These are phyloP conservation scores for Crithidia fasciculata DNA, from an alignment of 208 protist genomes.

Conservation along the genomic window DNA sequence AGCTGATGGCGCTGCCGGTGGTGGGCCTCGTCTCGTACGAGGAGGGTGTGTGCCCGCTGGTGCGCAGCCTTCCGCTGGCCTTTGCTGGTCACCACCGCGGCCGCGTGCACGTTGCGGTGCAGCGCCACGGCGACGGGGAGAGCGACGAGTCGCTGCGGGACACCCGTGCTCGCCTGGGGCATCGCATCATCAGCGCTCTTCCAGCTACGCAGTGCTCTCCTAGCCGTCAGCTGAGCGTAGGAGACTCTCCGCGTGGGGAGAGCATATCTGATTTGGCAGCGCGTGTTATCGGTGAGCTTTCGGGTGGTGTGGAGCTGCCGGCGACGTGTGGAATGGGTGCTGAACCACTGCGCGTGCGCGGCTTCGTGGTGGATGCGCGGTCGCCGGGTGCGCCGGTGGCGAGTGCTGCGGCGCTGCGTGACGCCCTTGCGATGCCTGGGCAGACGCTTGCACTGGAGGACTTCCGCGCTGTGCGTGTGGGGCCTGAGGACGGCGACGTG, in stretches of 20 bases:
- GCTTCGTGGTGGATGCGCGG: conserved; percentile 40
- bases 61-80: conserved; percentile 54
- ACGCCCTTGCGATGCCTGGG: conserved; percentile 42
- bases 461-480: conserved; percentile 40
- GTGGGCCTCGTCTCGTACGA: conserved; percentile 45
- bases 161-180: conserved; percentile 15
- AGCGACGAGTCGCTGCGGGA: conserved; percentile 21
- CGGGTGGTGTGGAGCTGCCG: conserved; percentile 16
- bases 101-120: conserved; percentile 28
- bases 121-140: conserved; percentile 12
- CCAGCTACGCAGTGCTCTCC: conserved; percentile 33
- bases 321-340: conserved; percentile 14
- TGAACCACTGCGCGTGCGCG: conserved; percentile 31
- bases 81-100: conserved; percentile 46
- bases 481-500: conserved; percentile 23
- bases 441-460: conserved; percentile 69
- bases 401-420: neutral
- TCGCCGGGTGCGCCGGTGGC: conserved; percentile 21
- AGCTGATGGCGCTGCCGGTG: conserved; percentile 54
- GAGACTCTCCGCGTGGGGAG: conserved; percentile 3
- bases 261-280: conserved; percentile 11
- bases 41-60: conserved; percentile 50
- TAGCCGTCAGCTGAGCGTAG: conserved; percentile 7
- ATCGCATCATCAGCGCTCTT: conserved; percentile 36
- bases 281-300: conserved; percentile 5